Conservation (phyloP, 176 grass and related monocot species). For the bread wheat (Triticum aestivum) region DNA sequence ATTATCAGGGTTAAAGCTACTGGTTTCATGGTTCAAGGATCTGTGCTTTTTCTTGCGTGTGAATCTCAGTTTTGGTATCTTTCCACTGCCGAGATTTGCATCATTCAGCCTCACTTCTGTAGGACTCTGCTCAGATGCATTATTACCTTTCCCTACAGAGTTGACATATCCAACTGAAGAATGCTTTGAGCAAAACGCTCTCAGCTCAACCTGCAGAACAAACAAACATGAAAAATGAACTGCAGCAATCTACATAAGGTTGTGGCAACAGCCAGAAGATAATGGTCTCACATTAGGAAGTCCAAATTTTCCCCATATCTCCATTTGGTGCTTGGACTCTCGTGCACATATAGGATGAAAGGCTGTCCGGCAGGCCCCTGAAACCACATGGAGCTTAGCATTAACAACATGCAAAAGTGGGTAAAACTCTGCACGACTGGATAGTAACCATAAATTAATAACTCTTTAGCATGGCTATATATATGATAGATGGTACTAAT, state of each 20-base stretch:
- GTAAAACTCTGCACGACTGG: slow-evolving; percentile 3
- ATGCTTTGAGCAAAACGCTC: slow-evolving; percentile 96
- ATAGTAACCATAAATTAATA: neutral
- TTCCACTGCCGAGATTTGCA: slow-evolving; percentile 36
- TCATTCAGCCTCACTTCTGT: slow-evolving; percentile 27
- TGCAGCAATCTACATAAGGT: neutral
- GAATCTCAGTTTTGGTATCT: slow-evolving; percentile 77
- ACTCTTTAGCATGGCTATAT: neutral
- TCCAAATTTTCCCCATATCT: slow-evolving; percentile 95
- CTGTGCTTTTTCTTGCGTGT: slow-evolving; percentile 84
- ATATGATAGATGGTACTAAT: neutral
- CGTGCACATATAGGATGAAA: slow-evolving; percentile 99
- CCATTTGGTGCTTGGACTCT: slow-evolving; percentile 92
- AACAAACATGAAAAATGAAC: slow-evolving; percentile 36
- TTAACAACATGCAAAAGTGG: neutral
- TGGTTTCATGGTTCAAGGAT: slow-evolving; percentile 42
- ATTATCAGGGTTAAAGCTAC: slow-evolving; percentile 46
- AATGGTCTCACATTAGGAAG: slow-evolving; percentile 73
- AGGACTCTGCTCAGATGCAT: slow-evolving; percentile 34
- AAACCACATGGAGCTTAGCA: slow-evolving; percentile 20
- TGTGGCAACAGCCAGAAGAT: slow-evolving; percentile 17
- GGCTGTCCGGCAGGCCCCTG: slow-evolving; percentile 83
- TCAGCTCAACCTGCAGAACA: slow-evolving; percentile 77
- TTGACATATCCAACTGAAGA: slow-evolving; percentile 45
- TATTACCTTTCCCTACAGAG: slow-evolving; percentile 31